Percentiles rank a stretch among this genome's conserved stretches.
These are phyloP conservation scores for Kitagawia praeruptora DNA, from an alignment of 129 eudicot species.

Conservation along the genomic window DNA sequence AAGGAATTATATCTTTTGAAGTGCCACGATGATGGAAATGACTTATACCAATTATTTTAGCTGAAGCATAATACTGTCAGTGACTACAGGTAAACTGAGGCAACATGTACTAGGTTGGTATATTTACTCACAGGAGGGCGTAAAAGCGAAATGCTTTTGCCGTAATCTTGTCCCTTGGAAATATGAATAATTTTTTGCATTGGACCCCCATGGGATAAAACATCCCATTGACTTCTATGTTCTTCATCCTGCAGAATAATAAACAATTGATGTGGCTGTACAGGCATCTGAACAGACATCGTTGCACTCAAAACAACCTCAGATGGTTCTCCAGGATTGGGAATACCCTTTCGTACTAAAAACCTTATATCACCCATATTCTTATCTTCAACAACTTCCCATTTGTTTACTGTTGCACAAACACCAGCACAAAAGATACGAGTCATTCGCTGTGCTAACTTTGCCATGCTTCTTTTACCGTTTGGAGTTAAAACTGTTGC, in stretches of 20 bases:
- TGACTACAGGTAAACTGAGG: background rate
- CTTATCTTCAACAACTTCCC: slow-evolving; percentile 53
- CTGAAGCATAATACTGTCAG: background rate
- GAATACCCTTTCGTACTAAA: slow-evolving; percentile 51
- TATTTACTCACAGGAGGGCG: slow-evolving; percentile 56
- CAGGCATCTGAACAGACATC: slow-evolving; percentile 64
- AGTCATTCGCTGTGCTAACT: slow-evolving; percentile 65
- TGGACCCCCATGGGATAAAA: slow-evolving; percentile 49
- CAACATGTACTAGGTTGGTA: background rate
- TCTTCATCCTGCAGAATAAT: slow-evolving; percentile 56
- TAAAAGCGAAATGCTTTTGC: slow-evolving; percentile 45
- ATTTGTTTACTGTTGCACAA: slow-evolving; percentile 55
- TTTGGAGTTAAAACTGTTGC: slow-evolving; percentile 33
- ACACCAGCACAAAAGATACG: slow-evolving; percentile 66
- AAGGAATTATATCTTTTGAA: background rate
- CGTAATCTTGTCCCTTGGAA: slow-evolving; percentile 50
- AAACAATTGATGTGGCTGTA: slow-evolving; percentile 43
- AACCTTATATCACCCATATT: slow-evolving; percentile 39
- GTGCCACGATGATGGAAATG: background rate
- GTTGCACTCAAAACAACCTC: slow-evolving; percentile 70
- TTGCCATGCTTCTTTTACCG: slow-evolving; percentile 53
- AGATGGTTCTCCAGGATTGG: slow-evolving; percentile 58
- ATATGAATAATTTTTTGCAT: slow-evolving; percentile 49
- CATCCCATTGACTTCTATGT: slow-evolving; percentile 65
- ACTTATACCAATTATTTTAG: background rate